phyloP scores from a whole-genome alignment of 345 rosid species.

The Anacardium occidentale region DNA sequence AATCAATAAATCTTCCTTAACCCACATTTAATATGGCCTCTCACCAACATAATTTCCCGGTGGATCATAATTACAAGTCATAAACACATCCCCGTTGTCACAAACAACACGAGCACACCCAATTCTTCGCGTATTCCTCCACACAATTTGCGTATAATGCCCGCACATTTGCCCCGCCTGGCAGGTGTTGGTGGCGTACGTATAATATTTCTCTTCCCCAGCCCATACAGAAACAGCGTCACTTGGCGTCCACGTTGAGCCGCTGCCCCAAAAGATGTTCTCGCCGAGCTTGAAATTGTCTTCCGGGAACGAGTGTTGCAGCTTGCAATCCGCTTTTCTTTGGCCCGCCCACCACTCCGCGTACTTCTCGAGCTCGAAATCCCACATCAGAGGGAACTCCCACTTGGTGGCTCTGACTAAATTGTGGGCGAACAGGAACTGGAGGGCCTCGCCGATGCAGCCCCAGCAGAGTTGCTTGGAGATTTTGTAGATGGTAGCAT shows the following conservation, averaged over 20 bases:
- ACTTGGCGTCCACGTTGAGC: conserved; percentile 53
- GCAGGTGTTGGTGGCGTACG: conserved; percentile 54
- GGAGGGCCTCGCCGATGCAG: conserved; percentile 68
- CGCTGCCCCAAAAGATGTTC: conserved; percentile 82
- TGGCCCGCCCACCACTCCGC: conserved; percentile 83
- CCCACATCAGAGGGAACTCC: conserved; percentile 77
- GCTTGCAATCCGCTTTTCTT: conserved; percentile 58
- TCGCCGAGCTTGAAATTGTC: conserved; percentile 67
- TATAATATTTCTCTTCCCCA: conserved; percentile 66
- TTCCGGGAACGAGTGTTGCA: conserved; percentile 63
- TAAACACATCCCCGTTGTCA: conserved; percentile 72
- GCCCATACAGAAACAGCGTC: conserved; percentile 78
- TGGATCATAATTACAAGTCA: conserved; percentile 91
- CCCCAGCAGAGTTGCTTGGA: conserved; percentile 65
- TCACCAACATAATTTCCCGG: conserved; percentile 81
- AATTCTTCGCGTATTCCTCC: conserved; percentile 61
- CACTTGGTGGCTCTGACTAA: conserved; percentile 58
- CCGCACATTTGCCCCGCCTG: conserved; percentile 68
- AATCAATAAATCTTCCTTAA: neutral
- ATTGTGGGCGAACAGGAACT: conserved; percentile 69
- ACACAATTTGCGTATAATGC: conserved; percentile 84
- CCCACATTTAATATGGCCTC: conserved; percentile 48
- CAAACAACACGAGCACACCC: conserved; percentile 85
- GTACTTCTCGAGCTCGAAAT: conserved; percentile 58
- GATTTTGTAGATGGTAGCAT: conserved; percentile 39